phyloP scores from a whole-genome alignment of 768 basidiomycete species.

The Phanerodontia chrysosporium region DNA sequence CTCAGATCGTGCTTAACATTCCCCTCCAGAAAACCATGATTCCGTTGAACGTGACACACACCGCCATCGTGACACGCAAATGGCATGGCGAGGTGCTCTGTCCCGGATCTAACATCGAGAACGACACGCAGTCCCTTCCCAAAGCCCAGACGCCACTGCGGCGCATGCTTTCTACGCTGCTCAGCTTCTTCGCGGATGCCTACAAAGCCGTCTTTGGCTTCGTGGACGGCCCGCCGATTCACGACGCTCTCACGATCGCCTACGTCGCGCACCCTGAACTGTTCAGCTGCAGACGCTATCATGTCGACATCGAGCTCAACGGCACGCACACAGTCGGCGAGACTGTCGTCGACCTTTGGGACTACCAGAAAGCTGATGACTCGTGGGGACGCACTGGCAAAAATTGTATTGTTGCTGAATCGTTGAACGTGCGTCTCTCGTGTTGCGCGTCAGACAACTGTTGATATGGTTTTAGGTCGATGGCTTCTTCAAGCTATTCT shows the following conservation, averaged over 20 bases:
- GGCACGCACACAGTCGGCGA: conserved; percentile 68
- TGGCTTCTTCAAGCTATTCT: conserved; percentile 61
- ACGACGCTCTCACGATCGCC: conserved; percentile 80
- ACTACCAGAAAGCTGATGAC: conserved; percentile 53
- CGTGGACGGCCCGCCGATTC: conserved; percentile 79
- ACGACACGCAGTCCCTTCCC: conserved; percentile 10
- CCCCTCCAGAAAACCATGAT: conserved; percentile 73
- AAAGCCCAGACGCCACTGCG: conserved; percentile 47
- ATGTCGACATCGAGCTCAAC: conserved; percentile 78
- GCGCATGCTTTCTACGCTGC: conserved; percentile 68
- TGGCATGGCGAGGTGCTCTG: conserved; percentile 52
- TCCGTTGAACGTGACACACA: conserved; percentile 86
- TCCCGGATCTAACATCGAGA: conserved; percentile 4
- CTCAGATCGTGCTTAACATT: conserved; percentile 73
- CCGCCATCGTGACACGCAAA: conserved; percentile 62
- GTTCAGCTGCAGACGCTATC: conserved; percentile 57
- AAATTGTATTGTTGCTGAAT: conserved; percentile 70
- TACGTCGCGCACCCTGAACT: conserved; percentile 69
- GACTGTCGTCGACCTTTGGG: conserved; percentile 77
- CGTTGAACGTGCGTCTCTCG: conserved; percentile 53
- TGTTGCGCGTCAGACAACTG: background rate
- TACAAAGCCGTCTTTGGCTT: conserved; percentile 81
- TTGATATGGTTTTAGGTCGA: conserved; percentile 41
- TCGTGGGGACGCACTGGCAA: conserved; percentile 71
- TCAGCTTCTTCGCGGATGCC: conserved; percentile 67